Base-by-base conservation (phyloP, 2,329 filamentous ascomycete species). In the Hawksworthiomyces lignivorus region DNA sequence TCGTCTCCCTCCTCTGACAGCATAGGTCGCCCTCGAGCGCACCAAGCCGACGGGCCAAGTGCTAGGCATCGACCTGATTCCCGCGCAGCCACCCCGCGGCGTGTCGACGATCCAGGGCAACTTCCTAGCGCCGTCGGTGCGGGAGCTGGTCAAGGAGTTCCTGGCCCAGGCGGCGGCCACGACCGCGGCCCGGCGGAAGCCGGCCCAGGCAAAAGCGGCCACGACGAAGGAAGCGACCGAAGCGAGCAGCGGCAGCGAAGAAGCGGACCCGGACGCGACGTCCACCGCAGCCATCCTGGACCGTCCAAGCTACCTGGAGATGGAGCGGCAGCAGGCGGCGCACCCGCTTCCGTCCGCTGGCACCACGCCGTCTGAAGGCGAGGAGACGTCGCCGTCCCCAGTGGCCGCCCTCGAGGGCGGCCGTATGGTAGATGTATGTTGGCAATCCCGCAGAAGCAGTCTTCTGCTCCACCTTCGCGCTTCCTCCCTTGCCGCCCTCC, bases 91-190 rank as follows among this genome's bases (percentile, higher is more conserved):
- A 5, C 92, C 92, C 0, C 80, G 76, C 55, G 92, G 92, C 18
- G 88, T 94, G n/a, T 89, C 86, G 21, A 87, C 87, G 3, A 88
- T 98, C 44, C 92, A 98, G 62, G 92, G 94, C 36, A 86, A 98
- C 59, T 97, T 98, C 51, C 69, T 97, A 30, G 84, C 81, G 6
- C 73, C 78, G 0, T 63, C 65, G 3, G 81, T 96, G n/a, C 84
- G 84, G 60, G 73, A 69, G 18, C 76, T 90, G 60, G 81, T 95
- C 29, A 82, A 83, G 58, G 72, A 78, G 5, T 92, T 89, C 56
- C 75, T 98, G 30, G 64, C 71, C 47, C 67, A 73, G 68, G 49
- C 54, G 33, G 31, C 41, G 39, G 10, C 15, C 36, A 36, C 7
- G 21, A 12, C 37, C 7, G 30, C 22, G 17, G 22, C 22, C 14